Percentiles rank a stretch among this genome's conserved stretches.
These are phyloP conservation scores for Phytophthora pisi DNA, from an alignment of 352 stramenopile species.

Conservation along the genomic window DNA sequence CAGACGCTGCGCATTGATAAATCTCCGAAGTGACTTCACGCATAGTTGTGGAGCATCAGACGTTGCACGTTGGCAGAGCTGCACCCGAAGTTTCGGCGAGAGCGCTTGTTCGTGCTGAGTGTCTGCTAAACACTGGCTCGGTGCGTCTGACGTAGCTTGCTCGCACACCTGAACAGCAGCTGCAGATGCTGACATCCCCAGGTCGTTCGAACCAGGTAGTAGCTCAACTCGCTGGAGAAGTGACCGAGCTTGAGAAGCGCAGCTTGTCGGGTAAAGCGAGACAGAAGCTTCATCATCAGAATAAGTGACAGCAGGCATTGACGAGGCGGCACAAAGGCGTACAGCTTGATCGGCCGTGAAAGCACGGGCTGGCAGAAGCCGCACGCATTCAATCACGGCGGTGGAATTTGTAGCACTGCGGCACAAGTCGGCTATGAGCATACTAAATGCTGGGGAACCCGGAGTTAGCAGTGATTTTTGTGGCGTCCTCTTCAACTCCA, in stretches of 20 bases:
- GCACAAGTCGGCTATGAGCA: conserved; percentile 40
- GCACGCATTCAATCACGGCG: conserved; percentile 37
- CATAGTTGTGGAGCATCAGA: conserved; percentile 34
- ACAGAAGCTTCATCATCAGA: neutral
- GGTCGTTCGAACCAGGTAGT: conserved; percentile 4
- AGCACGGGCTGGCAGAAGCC: conserved; percentile 18
- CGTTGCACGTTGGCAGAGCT: conserved; percentile 33
- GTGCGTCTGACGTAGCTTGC: conserved; percentile 32
- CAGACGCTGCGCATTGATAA: conserved; percentile 35
- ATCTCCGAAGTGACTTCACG: conserved; percentile 32
- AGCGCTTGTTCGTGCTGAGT: conserved; percentile 36
- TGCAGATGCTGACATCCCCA: conserved; percentile 23
- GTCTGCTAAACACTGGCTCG: conserved; percentile 40
- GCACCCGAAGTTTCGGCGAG: conserved; percentile 22
- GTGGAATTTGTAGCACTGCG: conserved; percentile 26
- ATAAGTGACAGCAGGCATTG: conserved; percentile 10
- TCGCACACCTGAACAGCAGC: conserved; percentile 41
- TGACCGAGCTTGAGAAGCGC: conserved; percentile 23
- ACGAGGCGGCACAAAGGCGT: conserved; percentile 35
- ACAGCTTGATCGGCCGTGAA: conserved; percentile 32
- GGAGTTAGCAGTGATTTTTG: conserved; percentile 15
- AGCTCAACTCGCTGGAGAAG: conserved; percentile 23
- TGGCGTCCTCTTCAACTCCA: conserved; percentile 18
- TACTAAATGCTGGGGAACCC: conserved; percentile 1
- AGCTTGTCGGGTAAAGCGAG: conserved; percentile 25